These are phyloP conservation scores for Boletus huronensis DNA, from an alignment of 768 basidiomycete species.

Conservation along the genomic window DNA sequence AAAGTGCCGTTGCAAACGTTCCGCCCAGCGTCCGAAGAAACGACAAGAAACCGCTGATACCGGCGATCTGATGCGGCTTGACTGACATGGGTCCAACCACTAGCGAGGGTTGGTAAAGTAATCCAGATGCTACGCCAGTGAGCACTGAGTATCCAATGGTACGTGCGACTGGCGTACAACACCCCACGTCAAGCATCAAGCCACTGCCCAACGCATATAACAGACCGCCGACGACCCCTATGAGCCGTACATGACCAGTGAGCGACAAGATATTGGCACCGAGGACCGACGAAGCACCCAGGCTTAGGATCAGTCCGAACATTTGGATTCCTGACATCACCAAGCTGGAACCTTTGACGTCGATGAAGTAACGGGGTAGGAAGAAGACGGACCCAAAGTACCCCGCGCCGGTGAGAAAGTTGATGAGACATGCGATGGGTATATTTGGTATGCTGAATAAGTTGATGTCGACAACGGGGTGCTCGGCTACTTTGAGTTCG, in stretches of 20 bases:
- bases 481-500: conserved; percentile 31
- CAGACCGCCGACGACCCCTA: conserved; percentile 29
- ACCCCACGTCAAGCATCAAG: conserved; percentile 33
- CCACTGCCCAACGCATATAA: conserved; percentile 34
- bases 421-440: conserved; percentile 35
- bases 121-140: conserved; percentile 31
- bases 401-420: conserved; percentile 37
- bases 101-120: conserved; percentile 35
- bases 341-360: conserved; percentile 32
- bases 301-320: conserved; percentile 33
- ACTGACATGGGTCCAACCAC: conserved; percentile 36
- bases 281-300: conserved; percentile 34
- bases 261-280: conserved; percentile 34
- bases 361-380: conserved; percentile 39
- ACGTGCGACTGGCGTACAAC: conserved; percentile 25
- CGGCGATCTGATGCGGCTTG: conserved; percentile 31
- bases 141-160: conserved; percentile 32
- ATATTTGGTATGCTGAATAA: conserved; percentile 35
- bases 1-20: conserved; percentile 35
- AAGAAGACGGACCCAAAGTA: conserved; percentile 38
- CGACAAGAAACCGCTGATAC: conserved; percentile 36
- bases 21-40: conserved; percentile 35
- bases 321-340: conserved; percentile 35
- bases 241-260: conserved; percentile 31
- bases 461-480: conserved; percentile 34